Percentiles rank a stretch among this genome's conserved stretches.
Evolutionary conservation across 148 eudicot species (phyloP).

Genomic region (Chenopodium quinoa): DNA sequence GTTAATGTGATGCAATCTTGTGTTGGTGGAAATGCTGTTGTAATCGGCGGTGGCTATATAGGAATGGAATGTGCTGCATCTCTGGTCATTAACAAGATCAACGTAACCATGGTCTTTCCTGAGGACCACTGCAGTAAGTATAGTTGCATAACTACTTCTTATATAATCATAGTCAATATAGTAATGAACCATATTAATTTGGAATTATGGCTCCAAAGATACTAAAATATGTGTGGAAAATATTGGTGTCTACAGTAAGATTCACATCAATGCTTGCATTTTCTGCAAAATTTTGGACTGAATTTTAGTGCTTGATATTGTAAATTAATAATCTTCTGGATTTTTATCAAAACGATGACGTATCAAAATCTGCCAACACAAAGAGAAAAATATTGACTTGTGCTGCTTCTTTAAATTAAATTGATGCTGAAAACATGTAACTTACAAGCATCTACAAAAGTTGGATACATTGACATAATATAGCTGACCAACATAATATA

Average conservation of each 20-base stretch:
- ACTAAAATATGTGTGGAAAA: not conserved
- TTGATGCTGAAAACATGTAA: not conserved
- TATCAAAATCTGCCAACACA: not conserved
- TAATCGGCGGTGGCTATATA: slow-evolving; percentile 96
- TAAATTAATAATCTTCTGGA: not conserved
- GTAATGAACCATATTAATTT: not conserved
- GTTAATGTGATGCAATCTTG: slow-evolving; percentile 64
- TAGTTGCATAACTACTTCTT: not conserved
- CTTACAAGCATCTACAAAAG: not conserved
- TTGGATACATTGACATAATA: not conserved
- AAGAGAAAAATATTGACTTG: not conserved
- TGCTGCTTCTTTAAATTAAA: not conserved
- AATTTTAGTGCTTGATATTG: not conserved
- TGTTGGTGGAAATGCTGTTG: slow-evolving; percentile 83
- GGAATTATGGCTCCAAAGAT: not conserved
- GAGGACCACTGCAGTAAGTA: slow-evolving; percentile 90
- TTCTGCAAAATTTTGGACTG: not conserved
- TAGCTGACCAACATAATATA: not conserved
- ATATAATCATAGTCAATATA: not conserved
- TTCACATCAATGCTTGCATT: not conserved
- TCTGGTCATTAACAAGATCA: slow-evolving; percentile 87
- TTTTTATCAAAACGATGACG: not conserved
- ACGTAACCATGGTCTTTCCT: slow-evolving; percentile 96
- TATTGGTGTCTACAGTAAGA: not conserved
- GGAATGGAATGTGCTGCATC: slow-evolving; percentile 99